Base-by-base conservation (phyloP, 352 stramenopile species). In the Phytophthora foliorum region DNA sequence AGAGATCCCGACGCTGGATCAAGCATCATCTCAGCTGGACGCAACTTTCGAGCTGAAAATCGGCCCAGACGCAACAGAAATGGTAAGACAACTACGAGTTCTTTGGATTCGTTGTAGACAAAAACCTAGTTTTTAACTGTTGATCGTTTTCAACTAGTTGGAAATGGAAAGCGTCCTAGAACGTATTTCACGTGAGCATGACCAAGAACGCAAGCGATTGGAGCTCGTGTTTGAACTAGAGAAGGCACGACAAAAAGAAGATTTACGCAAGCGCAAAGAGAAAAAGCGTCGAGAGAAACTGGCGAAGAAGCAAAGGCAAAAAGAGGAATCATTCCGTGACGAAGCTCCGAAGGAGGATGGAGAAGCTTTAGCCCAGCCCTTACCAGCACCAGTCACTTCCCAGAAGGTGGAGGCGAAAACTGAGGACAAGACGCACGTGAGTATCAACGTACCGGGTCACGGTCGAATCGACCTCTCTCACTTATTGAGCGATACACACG, bases 151-250 rank as follows among this genome's bases (percentile, higher is more conserved):
- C 8, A 6, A 17, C 19, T 34, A 90, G 81, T 51, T 86, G 13
- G 77, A 88, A 29, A 88, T 92, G 69, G 82, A 91, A 16, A 82
- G 57, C 3, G 78, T 88, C 0, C 59, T 91, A 24, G 75, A 88
- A 25, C 75, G 79, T 27, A 91, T 92, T n/a, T 91, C 84, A 3
- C 63, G 69, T 2, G 84, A 92, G 44, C 84, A 92, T 41, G 77
- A 90, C 25, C 78, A 91, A 27, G 84, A 92, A 42, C 77, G 82
- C 4, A 81, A 82, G 50, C 61, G 82, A 0, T 55, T 92, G 14
- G 82, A 92, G 36, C 63, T 92, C 9, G 70, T 91, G 1, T 88
- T 91, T 44, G 71, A 91, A 36, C 44, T 92, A 4, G 84, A 91
- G 36, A 91, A 90, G 54, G 82, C 84, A 7, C 78, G 77, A 0